Evolutionary conservation across 495 filamentous ascomycete species (phyloP).

Genomic region (Lasiosphaeria hispida): DNA sequence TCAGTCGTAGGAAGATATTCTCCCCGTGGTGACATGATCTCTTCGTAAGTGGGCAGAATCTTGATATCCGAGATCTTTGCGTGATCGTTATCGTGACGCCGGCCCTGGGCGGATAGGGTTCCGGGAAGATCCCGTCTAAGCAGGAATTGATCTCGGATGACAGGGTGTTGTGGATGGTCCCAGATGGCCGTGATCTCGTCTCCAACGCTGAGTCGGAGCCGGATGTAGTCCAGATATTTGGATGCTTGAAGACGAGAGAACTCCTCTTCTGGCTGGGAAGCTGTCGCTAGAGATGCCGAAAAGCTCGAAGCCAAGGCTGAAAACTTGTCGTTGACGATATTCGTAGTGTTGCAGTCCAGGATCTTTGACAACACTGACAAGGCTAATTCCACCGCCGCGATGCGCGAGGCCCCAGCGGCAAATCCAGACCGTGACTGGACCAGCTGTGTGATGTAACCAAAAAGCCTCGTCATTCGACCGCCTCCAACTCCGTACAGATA

Average conservation of each 20-base stretch:
- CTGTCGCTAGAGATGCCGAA: not conserved
- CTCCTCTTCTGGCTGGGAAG: constrained; percentile 14
- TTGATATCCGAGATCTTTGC: constrained; percentile 56
- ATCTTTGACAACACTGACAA: constrained; percentile 30
- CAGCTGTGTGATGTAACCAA: constrained; percentile 24
- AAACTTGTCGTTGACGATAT: constrained; percentile 32
- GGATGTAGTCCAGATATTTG: constrained; percentile 30
- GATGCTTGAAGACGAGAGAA: constrained; percentile 29
- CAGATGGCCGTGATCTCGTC: constrained; percentile 13
- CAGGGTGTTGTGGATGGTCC: not conserved
- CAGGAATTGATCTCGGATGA: constrained; percentile 34
- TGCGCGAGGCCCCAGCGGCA: not conserved
- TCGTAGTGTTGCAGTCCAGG: constrained; percentile 36
- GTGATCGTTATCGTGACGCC: constrained; percentile 68
- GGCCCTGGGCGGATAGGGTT: constrained; percentile 48
- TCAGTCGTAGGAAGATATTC: constrained; percentile 64
- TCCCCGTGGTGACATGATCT: constrained; percentile 51
- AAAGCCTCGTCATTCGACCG: constrained; percentile 27
- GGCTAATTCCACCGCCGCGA: constrained; percentile 23
- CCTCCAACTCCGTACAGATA: constrained; percentile 32
- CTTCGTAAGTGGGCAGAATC: constrained; percentile 62
- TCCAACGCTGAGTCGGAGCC: constrained; percentile 27
- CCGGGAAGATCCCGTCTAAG: constrained; percentile 52
- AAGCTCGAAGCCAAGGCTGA: constrained; percentile 1
- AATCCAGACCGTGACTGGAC: constrained; percentile 6